These are phyloP conservation scores for Blastocystis sp. DNA, from an alignment of 352 stramenopile genomes.

Conservation along the genomic window DNA sequence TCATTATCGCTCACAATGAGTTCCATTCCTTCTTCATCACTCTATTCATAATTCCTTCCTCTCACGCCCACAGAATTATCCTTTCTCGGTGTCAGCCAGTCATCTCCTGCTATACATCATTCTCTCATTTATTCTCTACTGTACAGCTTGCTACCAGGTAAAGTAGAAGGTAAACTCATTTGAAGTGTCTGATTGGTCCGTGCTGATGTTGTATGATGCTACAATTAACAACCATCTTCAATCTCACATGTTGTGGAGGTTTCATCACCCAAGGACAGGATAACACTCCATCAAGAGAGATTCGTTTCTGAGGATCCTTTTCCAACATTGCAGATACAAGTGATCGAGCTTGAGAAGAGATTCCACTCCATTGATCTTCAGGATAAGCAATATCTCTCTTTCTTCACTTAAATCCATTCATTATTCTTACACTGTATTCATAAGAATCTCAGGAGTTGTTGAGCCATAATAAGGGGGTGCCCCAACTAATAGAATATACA, in stretches of 20 bases:
- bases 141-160: conserved; percentile 21
- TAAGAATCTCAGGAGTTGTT: background rate
- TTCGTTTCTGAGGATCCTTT: conserved; percentile 31
- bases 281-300: background rate
- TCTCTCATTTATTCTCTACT: background rate
- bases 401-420: background rate
- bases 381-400: background rate
- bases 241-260: background rate
- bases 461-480: conserved; percentile 11
- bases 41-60: background rate
- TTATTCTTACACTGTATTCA: background rate
- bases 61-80: background rate
- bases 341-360: background rate
- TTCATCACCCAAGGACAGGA: background rate
- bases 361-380: background rate
- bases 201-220: background rate
- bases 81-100: background rate
- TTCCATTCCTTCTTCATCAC: background rate
- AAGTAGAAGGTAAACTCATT: conserved; percentile 49
- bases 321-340: conserved; percentile 2
- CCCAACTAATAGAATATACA: conserved; percentile 40
- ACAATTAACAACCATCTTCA: background rate
- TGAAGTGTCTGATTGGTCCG: background rate
- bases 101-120: background rate
- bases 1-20: background rate